Percentiles rank a stretch among this genome's conserved stretches.
These are phyloP conservation scores for Rhinocladiella mackenziei DNA, from an alignment of 2,329 filamentous ascomycete genomes.

Conservation along the genomic window DNA sequence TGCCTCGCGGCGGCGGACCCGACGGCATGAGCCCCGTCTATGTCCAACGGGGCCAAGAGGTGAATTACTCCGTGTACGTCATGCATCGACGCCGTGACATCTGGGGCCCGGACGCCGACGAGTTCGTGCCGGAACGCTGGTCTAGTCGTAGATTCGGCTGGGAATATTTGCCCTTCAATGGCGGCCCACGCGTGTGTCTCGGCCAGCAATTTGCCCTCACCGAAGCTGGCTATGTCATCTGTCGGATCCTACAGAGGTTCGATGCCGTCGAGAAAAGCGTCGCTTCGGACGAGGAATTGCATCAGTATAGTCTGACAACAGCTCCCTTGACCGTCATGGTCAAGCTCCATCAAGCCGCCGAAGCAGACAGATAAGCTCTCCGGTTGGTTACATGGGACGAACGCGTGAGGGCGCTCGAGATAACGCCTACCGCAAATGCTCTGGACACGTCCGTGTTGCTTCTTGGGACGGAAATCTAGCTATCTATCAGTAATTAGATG, in stretches of 20 bases:
- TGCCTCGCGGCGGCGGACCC: conserved; percentile 49
- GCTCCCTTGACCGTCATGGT: conserved; percentile 4
- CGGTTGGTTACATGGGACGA: too few relatives aligned
- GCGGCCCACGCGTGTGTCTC: conserved; percentile 31
- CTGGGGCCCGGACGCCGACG: conserved; percentile 47
- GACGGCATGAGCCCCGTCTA: conserved; percentile 46
- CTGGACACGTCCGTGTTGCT: too few relatives aligned
- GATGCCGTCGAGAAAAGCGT: conserved; percentile 56
- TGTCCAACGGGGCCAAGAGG: conserved; percentile 50
- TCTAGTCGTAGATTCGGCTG: conserved; percentile 67
- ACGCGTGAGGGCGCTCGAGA: too few relatives aligned
- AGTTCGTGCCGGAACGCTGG: conserved; percentile 67
- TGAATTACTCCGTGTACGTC: conserved; percentile 64
- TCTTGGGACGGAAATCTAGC: too few relatives aligned
- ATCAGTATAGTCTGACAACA: conserved; percentile 19
- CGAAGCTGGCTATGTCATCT: conserved; percentile 29
- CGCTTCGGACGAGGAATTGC: conserved; percentile 3
- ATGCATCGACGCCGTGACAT: conserved; percentile 66
- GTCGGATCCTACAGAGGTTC: conserved; percentile 30
- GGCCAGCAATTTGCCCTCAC: conserved; percentile 32
- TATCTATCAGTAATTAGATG: too few relatives aligned
- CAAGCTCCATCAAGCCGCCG: conserved; percentile 1
- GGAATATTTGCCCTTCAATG: conserved; percentile 38
- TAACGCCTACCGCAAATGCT: too few relatives aligned
- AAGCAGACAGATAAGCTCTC: too few relatives aligned